Evolutionary conservation across 148 eudicot genomes (phyloP), one percentile per base, ranked within the genome.

Genomic region (Fallopia convolvulus): DNA sequence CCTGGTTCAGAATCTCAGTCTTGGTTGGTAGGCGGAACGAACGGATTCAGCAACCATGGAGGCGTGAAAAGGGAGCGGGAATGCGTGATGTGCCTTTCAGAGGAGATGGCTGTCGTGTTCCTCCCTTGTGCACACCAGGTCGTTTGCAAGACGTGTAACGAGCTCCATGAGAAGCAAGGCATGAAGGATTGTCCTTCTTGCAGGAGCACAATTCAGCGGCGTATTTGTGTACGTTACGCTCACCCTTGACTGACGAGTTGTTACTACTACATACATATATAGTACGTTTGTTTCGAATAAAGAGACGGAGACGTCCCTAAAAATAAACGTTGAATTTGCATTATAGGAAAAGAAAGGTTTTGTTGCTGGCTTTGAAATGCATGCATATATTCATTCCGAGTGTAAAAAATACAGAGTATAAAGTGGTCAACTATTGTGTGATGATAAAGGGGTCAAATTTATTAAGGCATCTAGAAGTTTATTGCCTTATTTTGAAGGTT

Each of bases 101-200:
- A 94, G 85, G 99, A 94, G 84, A 94, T 92, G 93, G 88, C 96
- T 0, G 90, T 94, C 14, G 94, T 94, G 80, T 94, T 94, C 74
- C 96, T 94, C 21, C 99, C 99, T 0, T 94, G 99, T 74, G 97
- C 99, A 14, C 99, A 94, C 88, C 99, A 92, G 79, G 97, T 94
- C 76, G 99, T 94, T 8, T 94, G 99, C 80, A 82, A 76, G 18
- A 83, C 63, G 75, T 94, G 99, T 92, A 94, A 94, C 50, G 97
- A 92, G 79, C 89, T 90, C 50, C 99, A 94, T 77, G 93, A 90
- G 82, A 94, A 94, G 84, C 97, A 92, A 83, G 97, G 97, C 75
- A 94, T 94, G 99, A 92, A 89, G 76, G 99, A 92, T 26, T 94
- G 99, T 88, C 99, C 99, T 53, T 94, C 99, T 0, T 94, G 99